Evolutionary conservation across 108 stramenopile species (phyloP), one percentile per base, ranked within the genome.

Genomic region (Skeletonema menzelii): DNA sequence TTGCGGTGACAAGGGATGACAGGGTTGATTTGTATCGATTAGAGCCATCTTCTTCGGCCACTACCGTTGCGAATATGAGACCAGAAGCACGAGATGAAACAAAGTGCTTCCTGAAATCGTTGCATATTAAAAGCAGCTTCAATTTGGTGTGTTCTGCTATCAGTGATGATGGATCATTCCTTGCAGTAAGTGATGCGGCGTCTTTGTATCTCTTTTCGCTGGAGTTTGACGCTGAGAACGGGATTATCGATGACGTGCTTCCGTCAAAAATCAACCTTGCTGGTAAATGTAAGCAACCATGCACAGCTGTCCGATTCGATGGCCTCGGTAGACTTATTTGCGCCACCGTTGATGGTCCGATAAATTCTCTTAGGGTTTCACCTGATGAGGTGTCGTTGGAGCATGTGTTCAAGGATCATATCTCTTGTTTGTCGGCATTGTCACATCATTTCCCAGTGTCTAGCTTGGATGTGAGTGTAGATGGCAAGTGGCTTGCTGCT

Each of bases 401-500:
- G 15, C 77, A 79, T 56, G 20, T 56, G 17, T 78, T 82, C 46
- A 69, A 74, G 24, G 82, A 82, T 24, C 77, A 82, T 42, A 55
- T 30, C 24, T 49, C 27, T 15, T 64, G 20, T 63, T 27, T 34
- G 27, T 46, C 64, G 27, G 26, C 49, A n/a, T 38, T 44, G 34
- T 69, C 79, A 60, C 71, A 80, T 59, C 65, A 77, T 22, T 84
- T 66, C 34, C 69, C 80, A 19, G 49, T 80, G 27, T 31, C 66
- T 22, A 42, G 30, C 44, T 56, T 84, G 27, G 84, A 75, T 30
- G 31, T 82, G 27, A 84, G 80, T 46, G 27, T 56, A 17, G 83
- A 87, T 68, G 88, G 86, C 0, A 73, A 90, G 42, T 91, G 76
- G 77, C 67, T 95, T 49, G 88, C 89, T 26, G 79, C 81, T 20